These are phyloP conservation scores for Candida boleticola DNA, from an alignment of 805 yeast genomes.

Conservation along the genomic window DNA sequence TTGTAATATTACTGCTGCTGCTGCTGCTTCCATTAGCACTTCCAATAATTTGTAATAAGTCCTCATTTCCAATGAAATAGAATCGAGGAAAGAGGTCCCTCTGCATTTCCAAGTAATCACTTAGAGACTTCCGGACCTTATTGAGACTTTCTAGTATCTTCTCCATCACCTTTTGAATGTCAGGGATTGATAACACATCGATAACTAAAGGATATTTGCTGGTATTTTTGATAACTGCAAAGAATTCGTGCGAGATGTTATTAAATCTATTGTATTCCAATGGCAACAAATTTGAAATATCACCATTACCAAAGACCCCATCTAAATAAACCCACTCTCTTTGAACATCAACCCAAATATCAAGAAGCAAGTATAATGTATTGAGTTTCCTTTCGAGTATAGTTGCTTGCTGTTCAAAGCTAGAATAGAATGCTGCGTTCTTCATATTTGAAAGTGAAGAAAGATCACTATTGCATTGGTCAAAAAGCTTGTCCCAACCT, in stretches of 20 bases:
- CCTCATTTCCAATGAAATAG: slow-evolving; percentile 89
- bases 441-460: slow-evolving; percentile 67
- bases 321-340: slow-evolving; percentile 84
- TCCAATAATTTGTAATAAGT: slow-evolving; percentile 79
- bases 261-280: slow-evolving; percentile 66
- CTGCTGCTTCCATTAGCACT: slow-evolving; percentile 44
- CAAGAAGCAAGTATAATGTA: slow-evolving; percentile 49
- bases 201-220: slow-evolving; percentile 50
- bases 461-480: slow-evolving; percentile 57
- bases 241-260: slow-evolving; percentile 60
- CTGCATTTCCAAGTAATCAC: slow-evolving; percentile 78
- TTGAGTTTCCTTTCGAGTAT: slow-evolving; percentile 59
- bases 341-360: slow-evolving; percentile 80
- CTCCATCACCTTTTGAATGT: slow-evolving; percentile 44
- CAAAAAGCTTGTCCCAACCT: slow-evolving; percentile 66
- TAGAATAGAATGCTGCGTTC: slow-evolving; percentile 57
- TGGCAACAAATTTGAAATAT: slow-evolving; percentile 60
- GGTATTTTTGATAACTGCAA: slow-evolving; percentile 47
- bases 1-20: slow-evolving; percentile 6
- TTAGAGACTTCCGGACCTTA: slow-evolving; percentile 61
- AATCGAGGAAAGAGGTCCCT: slow-evolving; percentile 76
- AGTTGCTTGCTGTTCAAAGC: slow-evolving; percentile 57
- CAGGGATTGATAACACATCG: slow-evolving; percentile 53
- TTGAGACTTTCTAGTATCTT: slow-evolving; percentile 54
- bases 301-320: slow-evolving; percentile 61